A percentile compares a stretch with the other conserved stretches of the same genome.
Evolutionary conservation across 768 basidiomycete species (phyloP).

Genomic region (Xerocomellus chrysenteron): DNA sequence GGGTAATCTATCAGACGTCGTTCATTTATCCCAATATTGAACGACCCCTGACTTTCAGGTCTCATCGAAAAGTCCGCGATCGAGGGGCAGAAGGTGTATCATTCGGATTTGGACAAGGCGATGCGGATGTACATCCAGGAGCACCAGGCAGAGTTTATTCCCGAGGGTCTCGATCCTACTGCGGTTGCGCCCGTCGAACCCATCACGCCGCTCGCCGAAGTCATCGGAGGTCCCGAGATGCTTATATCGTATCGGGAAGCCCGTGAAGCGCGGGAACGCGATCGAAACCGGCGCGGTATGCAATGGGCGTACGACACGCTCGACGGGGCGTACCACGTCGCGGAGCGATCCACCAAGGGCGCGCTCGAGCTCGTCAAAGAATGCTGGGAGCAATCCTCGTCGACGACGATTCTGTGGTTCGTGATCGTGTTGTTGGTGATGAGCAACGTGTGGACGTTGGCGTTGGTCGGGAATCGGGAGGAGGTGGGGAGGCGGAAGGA

Average conservation of each 20-base stretch:
- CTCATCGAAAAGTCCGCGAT: conserved; percentile 91
- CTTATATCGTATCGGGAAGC: conserved; percentile 13
- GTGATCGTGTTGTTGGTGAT: conserved; percentile 71
- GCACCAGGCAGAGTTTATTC: conserved; percentile 87
- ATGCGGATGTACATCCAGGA: conserved; percentile 89
- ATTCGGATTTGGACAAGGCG: conserved; percentile 74
- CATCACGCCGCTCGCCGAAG: conserved; percentile 27
- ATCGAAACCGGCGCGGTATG: conserved; percentile 67
- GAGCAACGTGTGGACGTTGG: conserved; percentile 74
- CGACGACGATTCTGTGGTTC: conserved; percentile 69
- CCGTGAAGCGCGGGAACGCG: conserved; percentile 58
- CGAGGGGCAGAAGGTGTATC: conserved; percentile 89
- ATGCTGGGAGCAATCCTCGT: conserved; percentile 75
- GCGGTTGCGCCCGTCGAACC: conserved; percentile 49
- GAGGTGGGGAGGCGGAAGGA: conserved; percentile 46
- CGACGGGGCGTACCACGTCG: conserved; percentile 73
- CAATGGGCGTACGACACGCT: conserved; percentile 91
- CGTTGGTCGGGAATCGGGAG: conserved; percentile 47
- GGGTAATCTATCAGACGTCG: conserved; percentile 42
- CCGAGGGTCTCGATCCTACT: conserved; percentile 69
- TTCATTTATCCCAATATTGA: neutral
- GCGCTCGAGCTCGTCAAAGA: conserved; percentile 78
- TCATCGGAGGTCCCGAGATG: conserved; percentile 5
- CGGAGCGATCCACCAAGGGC: conserved; percentile 62
- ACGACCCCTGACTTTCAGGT: conserved; percentile 44